phyloP scores from a whole-genome alignment of 2,329 filamentous ascomycete species.

The Xylaria hypoxylon region DNA sequence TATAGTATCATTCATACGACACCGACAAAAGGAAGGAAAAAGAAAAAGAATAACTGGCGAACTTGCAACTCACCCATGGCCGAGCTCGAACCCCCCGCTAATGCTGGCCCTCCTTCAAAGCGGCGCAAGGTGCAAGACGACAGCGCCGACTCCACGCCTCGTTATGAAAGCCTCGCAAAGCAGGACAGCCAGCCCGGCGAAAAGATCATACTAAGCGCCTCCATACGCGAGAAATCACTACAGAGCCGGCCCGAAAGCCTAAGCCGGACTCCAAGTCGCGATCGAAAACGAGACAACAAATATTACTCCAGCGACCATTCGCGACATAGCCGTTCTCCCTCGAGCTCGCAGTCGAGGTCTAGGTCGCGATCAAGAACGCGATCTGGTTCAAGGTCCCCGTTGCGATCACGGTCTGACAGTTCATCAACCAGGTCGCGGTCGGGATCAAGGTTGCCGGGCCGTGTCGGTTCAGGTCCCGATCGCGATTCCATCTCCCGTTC shows the following conservation, averaged over 20 bases:
- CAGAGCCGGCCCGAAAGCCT: constrained; percentile 43
- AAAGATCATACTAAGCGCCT: constrained; percentile 43
- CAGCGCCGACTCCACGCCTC: constrained; percentile 55
- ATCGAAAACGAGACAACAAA: constrained; percentile 42
- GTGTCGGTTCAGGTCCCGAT: constrained; percentile 32
- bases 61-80: constrained; percentile 46
- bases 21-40: neutral
- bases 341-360: constrained; percentile 42
- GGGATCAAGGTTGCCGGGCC: constrained; percentile 38
- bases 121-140: constrained; percentile 57
- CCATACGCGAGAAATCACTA: constrained; percentile 48
- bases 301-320: constrained; percentile 50
- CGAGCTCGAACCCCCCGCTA: constrained; percentile 43
- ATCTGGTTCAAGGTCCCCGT: constrained; percentile 37
- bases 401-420: constrained; percentile 36
- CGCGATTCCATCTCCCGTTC: constrained; percentile 42
- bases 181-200: constrained; percentile 32
- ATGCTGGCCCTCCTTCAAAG: constrained; percentile 54
- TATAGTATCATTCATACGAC: constrained; percentile 5
- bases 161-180: constrained; percentile 62
- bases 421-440: constrained; percentile 40
- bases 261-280: constrained; percentile 44
- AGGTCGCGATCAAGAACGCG: constrained; percentile 31
- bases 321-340: constrained; percentile 45
- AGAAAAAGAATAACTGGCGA: neutral